Percentiles rank a stretch among this genome's conserved stretches.
phyloP scores from a whole-genome alignment of 768 basidiomycete genomes.

The Lactifluus rugatus region DNA sequence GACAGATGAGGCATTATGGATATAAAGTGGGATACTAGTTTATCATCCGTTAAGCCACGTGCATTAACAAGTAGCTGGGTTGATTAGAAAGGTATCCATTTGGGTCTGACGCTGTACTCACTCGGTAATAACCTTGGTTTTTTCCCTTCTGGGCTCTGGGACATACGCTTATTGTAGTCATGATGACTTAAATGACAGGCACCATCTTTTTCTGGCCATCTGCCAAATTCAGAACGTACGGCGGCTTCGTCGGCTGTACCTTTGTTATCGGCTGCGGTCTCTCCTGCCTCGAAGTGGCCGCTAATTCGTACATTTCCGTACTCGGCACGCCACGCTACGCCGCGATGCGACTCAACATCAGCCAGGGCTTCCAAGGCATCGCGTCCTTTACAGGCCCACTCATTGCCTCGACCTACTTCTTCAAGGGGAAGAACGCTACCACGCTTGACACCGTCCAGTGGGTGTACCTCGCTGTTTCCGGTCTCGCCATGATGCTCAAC shows the following conservation, averaged over 20 bases:
- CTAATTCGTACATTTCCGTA: constrained; percentile 73
- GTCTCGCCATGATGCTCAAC: constrained; percentile 52
- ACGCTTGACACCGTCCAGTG: constrained; percentile 61
- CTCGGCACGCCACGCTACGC: constrained; percentile 60
- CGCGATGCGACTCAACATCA: constrained; percentile 67
- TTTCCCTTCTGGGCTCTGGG: constrained; percentile 18
- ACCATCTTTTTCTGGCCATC: constrained; percentile 77
- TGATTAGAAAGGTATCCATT: constrained; percentile 47
- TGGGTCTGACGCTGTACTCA: constrained; percentile 51
- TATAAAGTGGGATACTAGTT: constrained; percentile 40
- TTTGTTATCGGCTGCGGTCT: constrained; percentile 65
- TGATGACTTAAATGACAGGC: constrained; percentile 29
- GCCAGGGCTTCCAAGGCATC: constrained; percentile 71
- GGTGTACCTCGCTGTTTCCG: constrained; percentile 58
- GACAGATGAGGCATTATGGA: constrained; percentile 49
- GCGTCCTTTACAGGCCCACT: constrained; percentile 66
- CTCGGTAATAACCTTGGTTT: constrained; percentile 29
- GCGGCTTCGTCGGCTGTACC: constrained; percentile 66
- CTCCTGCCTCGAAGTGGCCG: constrained; percentile 57
- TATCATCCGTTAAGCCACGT: background rate
- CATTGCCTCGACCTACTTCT: constrained; percentile 69
- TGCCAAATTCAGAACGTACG: constrained; percentile 55
- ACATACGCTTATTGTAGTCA: constrained; percentile 8
- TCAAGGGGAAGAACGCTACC: constrained; percentile 50
- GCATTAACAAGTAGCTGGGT: background rate